Evolutionary conservation across 176 grass and related monocot species (phyloP), one percentile per base, ranked within the genome.

Genomic region (Avena sativa): DNA sequence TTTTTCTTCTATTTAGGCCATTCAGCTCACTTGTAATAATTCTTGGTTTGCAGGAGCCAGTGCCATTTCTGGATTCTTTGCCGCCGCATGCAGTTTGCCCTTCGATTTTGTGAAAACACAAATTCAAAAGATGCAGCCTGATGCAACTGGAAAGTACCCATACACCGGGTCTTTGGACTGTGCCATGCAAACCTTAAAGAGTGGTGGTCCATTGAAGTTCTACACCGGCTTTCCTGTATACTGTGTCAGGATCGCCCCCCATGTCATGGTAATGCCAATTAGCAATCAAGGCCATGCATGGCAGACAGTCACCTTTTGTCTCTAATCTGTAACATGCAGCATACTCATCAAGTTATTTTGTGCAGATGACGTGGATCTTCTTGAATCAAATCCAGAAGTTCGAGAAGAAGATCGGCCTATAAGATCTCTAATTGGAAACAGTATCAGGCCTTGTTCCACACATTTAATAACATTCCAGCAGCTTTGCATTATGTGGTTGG

Each of bases 341-440:
- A 51, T 84, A 78, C 63, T 88, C 30, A 85, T 82, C 12, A 40
- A 58, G 38, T 87, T 34, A 26, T 13, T 78, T 83, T 81, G 3
- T 87, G 92, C 94, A 99, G 94, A 93, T 99, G 97, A 99, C 97
- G n/a, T 99, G 97, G 97, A 97, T 97, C 87, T 99, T 97, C 88
- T 97, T 99, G 94, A 99, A 97, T 88, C 92, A 99, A 80, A 89
- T 99, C 81, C 97, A 99, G 89, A 97, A 99, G 91, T 19, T 86
- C 3, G 80, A 99, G 87, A 93, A 97, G 91, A 74, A 76, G 16
- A 60, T 95, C 0, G 92, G 97, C 60, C 87, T 99, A 81, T 99
- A 94, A 87, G 57, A 59, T 13, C 14, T 21, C 34, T 73, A 36
- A n/a, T 52, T 4, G 3, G 9, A 71, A 61, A 34, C 3, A 4